Percentiles rank a stretch among this genome's conserved stretches.
Evolutionary conservation across 371 early-diverging fungal genomes (phyloP).

Genomic region (Sanchytrium tribonematis): DNA sequence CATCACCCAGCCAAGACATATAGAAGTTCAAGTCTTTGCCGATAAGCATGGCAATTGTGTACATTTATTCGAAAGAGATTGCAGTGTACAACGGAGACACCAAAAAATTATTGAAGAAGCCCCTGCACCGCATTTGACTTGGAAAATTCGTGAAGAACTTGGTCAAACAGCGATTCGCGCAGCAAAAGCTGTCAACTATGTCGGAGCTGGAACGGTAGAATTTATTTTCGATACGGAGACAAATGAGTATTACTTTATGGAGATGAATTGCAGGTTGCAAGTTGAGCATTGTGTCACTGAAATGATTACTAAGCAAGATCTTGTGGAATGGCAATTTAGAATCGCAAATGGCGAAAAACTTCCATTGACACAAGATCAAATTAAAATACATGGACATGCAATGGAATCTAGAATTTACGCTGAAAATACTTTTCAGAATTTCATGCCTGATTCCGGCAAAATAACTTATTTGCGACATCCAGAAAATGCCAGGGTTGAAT

Average conservation of each 20-base stretch:
- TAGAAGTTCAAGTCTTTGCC: constrained; percentile 74
- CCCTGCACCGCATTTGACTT: constrained; percentile 43
- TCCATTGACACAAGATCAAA: constrained; percentile 46
- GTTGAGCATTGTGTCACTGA: constrained; percentile 93
- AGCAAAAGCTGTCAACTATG: constrained; percentile 64
- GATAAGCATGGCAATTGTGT: constrained; percentile 64
- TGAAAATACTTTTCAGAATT: constrained; percentile 52
- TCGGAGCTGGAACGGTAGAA: constrained; percentile 87
- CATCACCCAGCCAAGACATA: constrained; percentile 71
- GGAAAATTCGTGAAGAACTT: constrained; percentile 39
- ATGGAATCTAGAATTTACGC: constrained; percentile 94
- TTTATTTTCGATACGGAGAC: constrained; percentile 65
- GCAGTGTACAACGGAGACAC: constrained; percentile 87
- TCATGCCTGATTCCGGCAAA: constrained; percentile 73
- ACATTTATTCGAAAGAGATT: constrained; percentile 80
- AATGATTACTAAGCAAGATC: constrained; percentile 61
- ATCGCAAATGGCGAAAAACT: constrained; percentile 42
- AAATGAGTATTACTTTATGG: constrained; percentile 72
- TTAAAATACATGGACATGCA: constrained; percentile 54
- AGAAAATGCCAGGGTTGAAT: constrained; percentile 50
- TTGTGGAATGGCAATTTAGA: constrained; percentile 55
- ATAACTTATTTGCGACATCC: constrained; percentile 45
- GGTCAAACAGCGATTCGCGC: constrained; percentile 65
- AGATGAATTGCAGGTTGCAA: constrained; percentile 72
- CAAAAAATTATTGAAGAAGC: constrained; percentile 89